Evolutionary conservation across 345 rosid species (phyloP), one percentile per base, ranked within the genome.

Genomic region (Populus tremula): DNA sequence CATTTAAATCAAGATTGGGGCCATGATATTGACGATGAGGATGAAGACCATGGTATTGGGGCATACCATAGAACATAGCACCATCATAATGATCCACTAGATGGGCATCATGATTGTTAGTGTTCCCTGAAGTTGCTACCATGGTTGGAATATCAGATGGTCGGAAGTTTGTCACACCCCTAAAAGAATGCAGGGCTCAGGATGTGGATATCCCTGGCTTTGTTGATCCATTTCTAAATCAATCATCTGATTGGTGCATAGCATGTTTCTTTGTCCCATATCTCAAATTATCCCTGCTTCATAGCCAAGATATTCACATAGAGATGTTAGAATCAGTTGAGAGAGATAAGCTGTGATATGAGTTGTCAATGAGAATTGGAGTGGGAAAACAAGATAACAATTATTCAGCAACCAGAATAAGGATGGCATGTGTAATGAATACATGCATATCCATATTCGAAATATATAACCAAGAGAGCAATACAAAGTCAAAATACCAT

Each of bases 191-290:
- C 87, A 85, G 43, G 91, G 90, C 50, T 90, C 96, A 13, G 80
- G 88, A 78, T 75, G 79, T 71, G 71, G 41, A 78, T 82, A 82
- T 53, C 79, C 77, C 72, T 78, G 92, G 77, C 80, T 78, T 78
- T 61, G 82, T 80, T 76, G 92, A 77, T 89, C 91, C 83, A 84
- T 85, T 85, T 87, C 92, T 76, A 78, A 74, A 84, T 89, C 91
- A 76, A 76, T 79, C 81, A 82, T 79, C 70, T 80, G 91, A 78
- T 79, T 84, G 56, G 79, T 64, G 80, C 86, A 86, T 71, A 67
- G 74, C 82, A 83, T 73, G 78, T 84, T 84, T 83, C 93, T 86
- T 65, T 85, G 88, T 72, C 89, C 89, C 97, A 91, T 91, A 59
- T 25, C 68, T 71, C 71, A 80, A 80, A 77, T 74, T 80, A 65